These are phyloP conservation scores for Neonectria sp. DNA, from an alignment of 2,329 filamentous ascomycete species.

Conservation along the genomic window DNA sequence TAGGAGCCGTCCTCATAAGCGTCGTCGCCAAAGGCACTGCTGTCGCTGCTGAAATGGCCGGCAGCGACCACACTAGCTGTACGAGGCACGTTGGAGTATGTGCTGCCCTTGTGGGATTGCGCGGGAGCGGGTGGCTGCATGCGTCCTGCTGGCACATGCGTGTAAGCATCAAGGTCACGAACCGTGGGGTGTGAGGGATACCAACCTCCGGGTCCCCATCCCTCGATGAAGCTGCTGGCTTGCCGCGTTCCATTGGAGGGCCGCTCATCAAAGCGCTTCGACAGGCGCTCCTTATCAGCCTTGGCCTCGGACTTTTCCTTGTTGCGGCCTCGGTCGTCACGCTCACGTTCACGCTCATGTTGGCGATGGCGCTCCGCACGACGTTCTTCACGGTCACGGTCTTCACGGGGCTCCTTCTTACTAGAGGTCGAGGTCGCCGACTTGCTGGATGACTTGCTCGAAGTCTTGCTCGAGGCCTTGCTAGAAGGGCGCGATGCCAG, in stretches of 20 bases:
- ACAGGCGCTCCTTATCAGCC: conserved; percentile 55
- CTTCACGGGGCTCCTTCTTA: conserved; percentile 45
- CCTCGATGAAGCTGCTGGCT: conserved; percentile 55
- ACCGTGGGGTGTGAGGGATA: conserved; percentile 45
- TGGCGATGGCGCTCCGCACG: conserved; percentile 34
- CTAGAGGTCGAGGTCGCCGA: conserved; percentile 37
- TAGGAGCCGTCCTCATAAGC: conserved; percentile 55
- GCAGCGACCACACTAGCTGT: conserved; percentile 46
- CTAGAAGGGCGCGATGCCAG: conserved; percentile 47
- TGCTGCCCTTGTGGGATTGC: conserved; percentile 39
- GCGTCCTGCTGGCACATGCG: conserved; percentile 47
- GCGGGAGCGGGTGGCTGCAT: conserved; percentile 43
- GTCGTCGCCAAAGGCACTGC: conserved; percentile 50
- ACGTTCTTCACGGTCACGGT: conserved; percentile 41
- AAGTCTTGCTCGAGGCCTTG: conserved; percentile 51
- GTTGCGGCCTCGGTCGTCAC: conserved; percentile 42
- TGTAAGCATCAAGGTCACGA: conserved; percentile 47
- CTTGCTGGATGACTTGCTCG: conserved; percentile 40
- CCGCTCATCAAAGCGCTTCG: conserved; percentile 55
- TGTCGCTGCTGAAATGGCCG: conserved; percentile 49
- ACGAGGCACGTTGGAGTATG: conserved; percentile 51
- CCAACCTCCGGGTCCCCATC: conserved; percentile 52
- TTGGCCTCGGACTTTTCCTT: conserved; percentile 50
- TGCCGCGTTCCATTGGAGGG: conserved; percentile 48
- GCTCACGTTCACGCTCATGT: conserved; percentile 33